These are phyloP conservation scores for Volvox carteri DNA, from an alignment of 163 green algal genomes.

Conservation along the genomic window DNA sequence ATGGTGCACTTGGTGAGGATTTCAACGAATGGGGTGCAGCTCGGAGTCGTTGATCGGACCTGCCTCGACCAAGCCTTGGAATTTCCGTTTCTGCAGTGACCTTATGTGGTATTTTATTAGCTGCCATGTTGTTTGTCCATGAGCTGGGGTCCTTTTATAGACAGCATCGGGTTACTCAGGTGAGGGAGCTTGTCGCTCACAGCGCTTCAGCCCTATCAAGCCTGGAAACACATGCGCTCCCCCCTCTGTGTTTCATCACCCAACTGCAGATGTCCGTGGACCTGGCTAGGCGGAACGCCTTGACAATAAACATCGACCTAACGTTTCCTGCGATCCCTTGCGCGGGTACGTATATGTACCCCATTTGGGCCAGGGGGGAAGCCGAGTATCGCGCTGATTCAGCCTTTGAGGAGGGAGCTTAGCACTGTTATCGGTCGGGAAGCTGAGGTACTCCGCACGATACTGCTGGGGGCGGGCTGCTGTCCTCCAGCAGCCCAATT, in stretches of 20 bases:
- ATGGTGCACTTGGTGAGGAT: conserved; percentile 55
- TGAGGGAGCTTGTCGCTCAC: not conserved
- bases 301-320: conserved; percentile 72
- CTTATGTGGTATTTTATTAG: conserved; percentile 37
- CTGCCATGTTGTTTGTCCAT: conserved; percentile 46
- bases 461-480: no score
- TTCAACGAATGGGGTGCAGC: not conserved
- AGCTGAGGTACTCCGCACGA: no score
- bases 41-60: not conserved
- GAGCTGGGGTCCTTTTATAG: conserved; percentile 41
- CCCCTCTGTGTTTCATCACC: no score
- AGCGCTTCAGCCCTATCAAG: conserved; percentile 14
- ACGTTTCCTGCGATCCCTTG: conserved; percentile 69
- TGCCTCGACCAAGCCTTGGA: not conserved
- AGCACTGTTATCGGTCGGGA: no score
- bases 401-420: no score
- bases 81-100: conserved; percentile 3
- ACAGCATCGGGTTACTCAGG: conserved; percentile 11
- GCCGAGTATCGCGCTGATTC: no score
- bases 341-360: conserved; percentile 58
- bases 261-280: conserved; percentile 63
- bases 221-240: not conserved
- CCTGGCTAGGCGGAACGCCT: conserved; percentile 50
- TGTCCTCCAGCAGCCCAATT: no score
- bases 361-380: no score